A percentile compares a stretch with the other conserved stretches of the same genome.
These are phyloP conservation scores for Talaromyces proteolyticus DNA, from an alignment of 495 filamentous ascomycete species.

Conservation along the genomic window DNA sequence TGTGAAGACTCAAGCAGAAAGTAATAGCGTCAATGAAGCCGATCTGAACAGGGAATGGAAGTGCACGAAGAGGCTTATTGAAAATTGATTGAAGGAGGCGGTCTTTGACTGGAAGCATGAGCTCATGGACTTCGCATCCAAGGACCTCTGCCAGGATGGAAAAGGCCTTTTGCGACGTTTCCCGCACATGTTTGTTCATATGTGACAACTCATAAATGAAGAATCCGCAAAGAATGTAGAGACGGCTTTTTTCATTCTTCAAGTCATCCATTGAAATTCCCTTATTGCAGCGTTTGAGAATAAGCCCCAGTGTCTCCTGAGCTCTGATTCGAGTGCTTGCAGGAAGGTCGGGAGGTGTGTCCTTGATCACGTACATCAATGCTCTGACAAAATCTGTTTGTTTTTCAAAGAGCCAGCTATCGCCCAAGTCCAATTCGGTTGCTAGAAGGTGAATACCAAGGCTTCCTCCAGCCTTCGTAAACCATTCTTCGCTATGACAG, in stretches of 20 bases:
- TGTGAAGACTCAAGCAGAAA: slow-evolving; percentile 80
- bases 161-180: slow-evolving; percentile 74
- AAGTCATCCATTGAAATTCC: slow-evolving; percentile 71
- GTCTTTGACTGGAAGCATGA: slow-evolving; percentile 83
- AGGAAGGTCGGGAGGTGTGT: slow-evolving; percentile 88
- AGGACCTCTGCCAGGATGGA: slow-evolving; percentile 72
- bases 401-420: slow-evolving; percentile 71
- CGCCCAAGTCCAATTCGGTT: slow-evolving; percentile 73
- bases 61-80: slow-evolving; percentile 84
- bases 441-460: slow-evolving; percentile 80
- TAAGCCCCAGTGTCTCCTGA: slow-evolving; percentile 70
- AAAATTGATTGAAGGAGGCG: slow-evolving; percentile 81
- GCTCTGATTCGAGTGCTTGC: slow-evolving; percentile 78
- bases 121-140: slow-evolving; percentile 71
- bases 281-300: slow-evolving; percentile 70
- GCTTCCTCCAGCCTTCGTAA: slow-evolving; percentile 87
- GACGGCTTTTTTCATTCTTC: slow-evolving; percentile 54
- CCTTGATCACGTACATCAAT: slow-evolving; percentile 93
- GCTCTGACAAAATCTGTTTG: slow-evolving; percentile 82
- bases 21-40: slow-evolving; percentile 97
- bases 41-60: slow-evolving; percentile 91
- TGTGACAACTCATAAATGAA: slow-evolving; percentile 85
- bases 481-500: slow-evolving; percentile 97
- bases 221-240: slow-evolving; percentile 71
- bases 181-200: slow-evolving; percentile 89